A percentile compares a stretch with the other conserved stretches of the same genome.
phyloP scores from a whole-genome alignment of 495 filamentous ascomycete genomes.

The Neurospora terricola region DNA sequence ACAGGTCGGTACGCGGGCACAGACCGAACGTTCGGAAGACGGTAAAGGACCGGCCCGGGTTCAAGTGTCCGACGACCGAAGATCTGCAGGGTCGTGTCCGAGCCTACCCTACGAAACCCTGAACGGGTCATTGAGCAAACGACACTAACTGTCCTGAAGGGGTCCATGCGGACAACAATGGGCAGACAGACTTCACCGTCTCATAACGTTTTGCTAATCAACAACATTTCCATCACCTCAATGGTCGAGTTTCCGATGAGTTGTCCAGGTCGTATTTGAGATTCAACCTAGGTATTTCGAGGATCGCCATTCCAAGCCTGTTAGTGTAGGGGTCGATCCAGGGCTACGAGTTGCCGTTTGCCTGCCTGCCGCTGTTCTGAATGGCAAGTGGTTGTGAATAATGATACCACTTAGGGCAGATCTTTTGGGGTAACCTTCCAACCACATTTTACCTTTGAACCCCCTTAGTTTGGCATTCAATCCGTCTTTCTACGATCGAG shows the following conservation, averaged over 20 bases:
- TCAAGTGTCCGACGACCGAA: not conserved
- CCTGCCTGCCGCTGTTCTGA: not conserved
- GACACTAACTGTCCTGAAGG: not conserved
- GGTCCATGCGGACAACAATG: not conserved
- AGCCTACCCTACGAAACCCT: not conserved
- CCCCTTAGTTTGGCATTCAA: not conserved
- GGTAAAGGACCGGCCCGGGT: not conserved
- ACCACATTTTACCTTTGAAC: not conserved
- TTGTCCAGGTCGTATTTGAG: not conserved
- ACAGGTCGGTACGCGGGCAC: not conserved
- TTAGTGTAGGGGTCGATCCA: not conserved
- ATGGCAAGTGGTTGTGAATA: not conserved
- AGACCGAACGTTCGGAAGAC: not conserved
- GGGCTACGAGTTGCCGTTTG: not conserved
- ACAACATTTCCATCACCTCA: not conserved
- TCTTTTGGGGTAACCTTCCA: not conserved
- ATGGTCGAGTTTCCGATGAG: not conserved
- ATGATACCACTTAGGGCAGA: not conserved
- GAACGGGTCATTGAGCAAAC: not conserved
- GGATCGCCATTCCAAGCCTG: not conserved
- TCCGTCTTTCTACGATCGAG: not conserved
- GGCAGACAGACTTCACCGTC: not conserved
- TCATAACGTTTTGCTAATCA: not conserved
- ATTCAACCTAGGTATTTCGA: not conserved
- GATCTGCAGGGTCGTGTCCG: not conserved